Base-by-base conservation (phyloP, 257 asterid genomes). In the Solanum rostratum region DNA sequence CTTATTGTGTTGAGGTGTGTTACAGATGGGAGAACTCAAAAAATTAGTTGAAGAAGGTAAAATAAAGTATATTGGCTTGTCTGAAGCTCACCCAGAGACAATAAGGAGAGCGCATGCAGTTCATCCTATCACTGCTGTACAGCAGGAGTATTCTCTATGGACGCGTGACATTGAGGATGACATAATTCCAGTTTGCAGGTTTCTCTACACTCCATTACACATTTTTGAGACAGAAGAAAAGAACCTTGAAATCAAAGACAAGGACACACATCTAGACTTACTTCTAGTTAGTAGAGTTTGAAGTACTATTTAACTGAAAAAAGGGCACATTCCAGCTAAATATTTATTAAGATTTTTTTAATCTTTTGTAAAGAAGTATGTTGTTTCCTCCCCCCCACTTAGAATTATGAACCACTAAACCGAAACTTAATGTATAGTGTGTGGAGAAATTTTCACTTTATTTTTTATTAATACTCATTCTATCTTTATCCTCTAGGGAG, bases 61-160 rank as follows among this genome's bases (percentile, higher is more conserved):
- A 86, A 89, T 91, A 57, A 92, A 90, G 82, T 91, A 88, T 86
- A 87, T 93, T 83, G 96, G 96, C n/a, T 83, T 92, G 39, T 92
- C 93, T 83, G 96, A 92, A 91, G 94, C 93, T 70, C 90, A 87
- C 86, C 84, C 88, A 24, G 93, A 91, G 82, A 92, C 93, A 29
- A 80, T 91, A 85, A 91, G 90, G 84, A 90, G 93, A 87, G 96
- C 93, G 45, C 95, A 92, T 86, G 92, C 91, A 0, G 88, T 92
- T 52, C 93, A 92, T 88, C 96, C 95, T 45, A 74, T 92, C 39
- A 91, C 94, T 50, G 95, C 96, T 76, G 43, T 86, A 22, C 97
- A 93, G 52, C 90, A 90, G 88, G 97, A 92, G 84, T 88, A 91
- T 85, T 91, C 94, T 37, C 91, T 92, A 33, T 92, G 96, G 96